Base-by-base conservation (phyloP, 1,284 basidiomycete species). In the Puccinia novopanici region DNA sequence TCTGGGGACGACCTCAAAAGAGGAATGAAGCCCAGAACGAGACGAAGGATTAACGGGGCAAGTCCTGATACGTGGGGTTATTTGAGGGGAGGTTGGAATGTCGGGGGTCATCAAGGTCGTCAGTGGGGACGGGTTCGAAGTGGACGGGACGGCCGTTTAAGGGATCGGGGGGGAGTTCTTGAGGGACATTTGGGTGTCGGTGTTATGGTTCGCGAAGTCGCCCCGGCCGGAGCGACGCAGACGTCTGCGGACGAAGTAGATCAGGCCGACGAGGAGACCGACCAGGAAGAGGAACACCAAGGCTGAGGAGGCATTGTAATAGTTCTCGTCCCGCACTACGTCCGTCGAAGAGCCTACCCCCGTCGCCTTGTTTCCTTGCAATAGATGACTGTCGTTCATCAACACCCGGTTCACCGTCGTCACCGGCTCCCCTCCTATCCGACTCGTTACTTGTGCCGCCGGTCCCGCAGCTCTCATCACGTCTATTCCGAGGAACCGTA, bases 401-500 rank as follows among this genome's bases (percentile, higher is more conserved):
- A 84, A 75, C 50, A 85, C 82, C 27, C 76, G 45, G 73, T 84
- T 82, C n/a, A 89, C 87, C 77, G 85, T 59, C 89, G 91, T 86
- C 91, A 93, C 80, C 85, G 87, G 65, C 80, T 90, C 88, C 50
- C 88, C 87, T 15, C 93, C 95, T 27, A 96, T 88, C 48, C 89
- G 89, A 81, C 92, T 93, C 9, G 92, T 91, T 90, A 84, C 88
- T 86, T 54, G 91, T 89, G 50, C 93, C 89, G 82, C 92, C 88
- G 81, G 92, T 1, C 86, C 94, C 2, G 91, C 88, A 63, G 97
- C 89, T 4, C 90, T 89, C 42, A 91, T 89, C 83, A 95, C 92
- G 87, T 98, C 92, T 79, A 95, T 90, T 67, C 90, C 91, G 91
- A 97, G 93, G 87, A 98, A 98, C 19, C 95, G 92, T 70, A 95